Percentiles rank a stretch among this genome's conserved stretches.
phyloP scores from a whole-genome alignment of 768 basidiomycete genomes.

The Strobilomyces confusus region DNA sequence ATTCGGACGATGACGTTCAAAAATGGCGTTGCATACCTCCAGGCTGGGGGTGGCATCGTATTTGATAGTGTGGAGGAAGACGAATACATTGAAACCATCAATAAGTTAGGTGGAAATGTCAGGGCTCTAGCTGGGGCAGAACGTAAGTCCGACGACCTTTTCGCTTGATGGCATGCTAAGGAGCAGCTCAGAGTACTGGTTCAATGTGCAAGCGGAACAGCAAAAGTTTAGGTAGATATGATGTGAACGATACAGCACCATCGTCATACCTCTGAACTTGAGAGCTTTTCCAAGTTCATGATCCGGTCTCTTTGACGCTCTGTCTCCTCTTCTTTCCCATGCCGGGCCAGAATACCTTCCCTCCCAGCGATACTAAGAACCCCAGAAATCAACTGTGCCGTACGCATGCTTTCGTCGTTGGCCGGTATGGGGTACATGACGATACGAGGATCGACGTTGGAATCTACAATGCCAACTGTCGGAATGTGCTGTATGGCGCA shows the following conservation, averaged over 20 bases:
- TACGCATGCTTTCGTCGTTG: conserved; percentile 92
- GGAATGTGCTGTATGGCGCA: conserved; percentile 88
- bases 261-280: conserved; percentile 15
- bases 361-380: conserved; percentile 85
- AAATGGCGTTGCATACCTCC: conserved; percentile 84
- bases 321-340: conserved; percentile 26
- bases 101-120: conserved; percentile 88
- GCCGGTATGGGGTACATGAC: conserved; percentile 99
- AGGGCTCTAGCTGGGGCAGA: conserved; percentile 85
- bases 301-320: conserved; percentile 24
- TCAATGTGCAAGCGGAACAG: conserved; percentile 54
- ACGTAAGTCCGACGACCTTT: conserved; percentile 48
- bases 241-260: conserved; percentile 3
- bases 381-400: conserved; percentile 88
- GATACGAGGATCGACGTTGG: conserved; percentile 90
- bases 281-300: conserved; percentile 25
- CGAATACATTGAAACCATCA: conserved; percentile 94
- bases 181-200: conserved; percentile 58
- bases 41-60: conserved; percentile 97
- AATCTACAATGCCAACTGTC: conserved; percentile 91
- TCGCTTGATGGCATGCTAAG: conserved; percentile 16
- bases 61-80: conserved; percentile 96
- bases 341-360: conserved; percentile 57
- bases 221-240: conserved; percentile 24
- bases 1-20: conserved; percentile 98